Evolutionary conservation across 164 flowering plant species (phyloP), one percentile per base, ranked within the genome.

Genomic region (Houttuynia cordata): DNA sequence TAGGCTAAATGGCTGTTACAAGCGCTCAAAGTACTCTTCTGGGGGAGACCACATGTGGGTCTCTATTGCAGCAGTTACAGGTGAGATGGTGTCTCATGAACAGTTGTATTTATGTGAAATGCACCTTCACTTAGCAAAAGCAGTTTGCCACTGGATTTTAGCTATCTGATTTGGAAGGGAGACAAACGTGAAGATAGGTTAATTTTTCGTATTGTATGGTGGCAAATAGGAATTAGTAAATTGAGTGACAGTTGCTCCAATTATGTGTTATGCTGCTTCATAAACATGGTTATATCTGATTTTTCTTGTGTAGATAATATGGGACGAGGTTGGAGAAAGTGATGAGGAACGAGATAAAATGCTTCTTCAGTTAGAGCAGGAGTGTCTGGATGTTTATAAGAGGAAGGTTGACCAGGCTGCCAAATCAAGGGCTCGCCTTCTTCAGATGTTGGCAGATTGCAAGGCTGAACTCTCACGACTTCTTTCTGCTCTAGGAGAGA

Each of bases 271-370:
- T 23, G 34, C 10, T 23, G 30, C 34, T 18, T 30, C 34, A 24
- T 10, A 23, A 2, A 30, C 10, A 57, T 37, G 22, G 1, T 34
- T 12, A 19, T 59, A 37, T 10, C 24, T 15, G 18, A 20, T 47
- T 63, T 51, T 65, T 23, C 37, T 37, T 79, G 74, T 45, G 17
- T 76, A 90, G 99, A 80, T 81, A 82, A 90, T 93, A 58, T 93
- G 99, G 99, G 91, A 90, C 76, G 99, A 93, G 62, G 96, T 93
- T 68, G 99, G 99, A 60, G 97, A 88, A 72, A 83, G 67, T 65
- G 96, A 93, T 66, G 95, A 79, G 61, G 95, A 88, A 61, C 68
- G 96, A 37, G 97, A 93, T 67, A 88, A 79, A 67, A 83, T 90
- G 95, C 84, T 93, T 59, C 88, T 89, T 76, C 96, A 89, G 69